Percentiles rank a stretch among this genome's conserved stretches.
Conservation (phyloP, 2,329 filamentous ascomycete genomes). For the Graphium sp. region DNA sequence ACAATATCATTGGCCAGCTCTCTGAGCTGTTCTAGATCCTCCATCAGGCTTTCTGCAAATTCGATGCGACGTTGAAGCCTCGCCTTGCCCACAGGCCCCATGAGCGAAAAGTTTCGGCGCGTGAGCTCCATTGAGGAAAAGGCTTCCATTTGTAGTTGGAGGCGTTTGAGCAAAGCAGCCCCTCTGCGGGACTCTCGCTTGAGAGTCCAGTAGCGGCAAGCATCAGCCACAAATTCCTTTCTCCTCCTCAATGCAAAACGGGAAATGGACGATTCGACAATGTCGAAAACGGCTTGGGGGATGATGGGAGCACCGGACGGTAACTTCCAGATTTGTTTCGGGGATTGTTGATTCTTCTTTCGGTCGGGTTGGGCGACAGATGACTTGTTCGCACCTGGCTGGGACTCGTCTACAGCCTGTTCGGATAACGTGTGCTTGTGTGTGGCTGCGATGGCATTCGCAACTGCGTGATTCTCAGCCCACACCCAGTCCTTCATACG, state of each 20-base stretch:
- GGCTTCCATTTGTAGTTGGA: slow-evolving; percentile 88
- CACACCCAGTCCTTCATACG: slow-evolving; percentile 81
- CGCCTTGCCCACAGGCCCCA: slow-evolving; percentile 71
- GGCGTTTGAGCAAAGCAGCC: slow-evolving; percentile 76
- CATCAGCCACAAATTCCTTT: slow-evolving; percentile 84
- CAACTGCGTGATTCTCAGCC: slow-evolving; percentile 78
- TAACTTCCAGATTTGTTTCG: slow-evolving; percentile 71
- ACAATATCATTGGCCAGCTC: slow-evolving; percentile 54
- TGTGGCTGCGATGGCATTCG: slow-evolving; percentile 61
- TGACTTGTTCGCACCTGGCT: slow-evolving; percentile 70
- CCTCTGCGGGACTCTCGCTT: slow-evolving; percentile 88
- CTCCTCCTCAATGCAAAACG: slow-evolving; percentile 68
- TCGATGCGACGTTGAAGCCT: slow-evolving; percentile 70
- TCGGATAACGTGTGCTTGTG: slow-evolving; percentile 47
- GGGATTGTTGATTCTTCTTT: slow-evolving; percentile 53
- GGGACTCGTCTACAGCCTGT: slow-evolving; percentile 64
- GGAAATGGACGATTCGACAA: slow-evolving; percentile 67
- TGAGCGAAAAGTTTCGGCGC: slow-evolving; percentile 82
- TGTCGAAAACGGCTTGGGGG: slow-evolving; percentile 71
- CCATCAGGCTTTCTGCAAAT: slow-evolving; percentile 61
- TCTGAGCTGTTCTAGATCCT: slow-evolving; percentile 64
- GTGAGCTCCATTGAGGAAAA: slow-evolving; percentile 98
- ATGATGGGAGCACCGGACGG: slow-evolving; percentile 92
- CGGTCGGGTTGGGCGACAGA: slow-evolving; percentile 51
- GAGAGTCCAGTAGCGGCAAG: slow-evolving; percentile 93